These are phyloP conservation scores for Tolypocladium ophioglossoides DNA, from an alignment of 2,329 filamentous ascomycete species.

Conservation along the genomic window DNA sequence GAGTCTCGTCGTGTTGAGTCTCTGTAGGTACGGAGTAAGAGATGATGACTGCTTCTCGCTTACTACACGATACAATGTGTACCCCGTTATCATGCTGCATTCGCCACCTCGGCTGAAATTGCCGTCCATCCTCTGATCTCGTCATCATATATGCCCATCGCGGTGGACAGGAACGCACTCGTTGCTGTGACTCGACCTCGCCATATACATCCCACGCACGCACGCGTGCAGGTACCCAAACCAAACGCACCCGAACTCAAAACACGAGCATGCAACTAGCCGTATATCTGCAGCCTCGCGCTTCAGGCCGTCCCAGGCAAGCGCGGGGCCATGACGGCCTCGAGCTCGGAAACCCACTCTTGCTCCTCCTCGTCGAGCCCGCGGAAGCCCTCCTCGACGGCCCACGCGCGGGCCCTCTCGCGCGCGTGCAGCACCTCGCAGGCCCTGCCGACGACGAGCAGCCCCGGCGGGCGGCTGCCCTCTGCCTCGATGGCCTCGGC, in stretches of 20 bases:
- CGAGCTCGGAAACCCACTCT: background rate
- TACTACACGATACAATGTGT: background rate
- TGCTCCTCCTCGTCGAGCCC: conserved; percentile 47
- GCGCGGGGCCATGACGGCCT: background rate
- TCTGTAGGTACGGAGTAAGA: too few species aligned
- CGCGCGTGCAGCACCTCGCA: conserved; percentile 65
- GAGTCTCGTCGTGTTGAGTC: background rate
- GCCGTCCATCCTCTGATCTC: background rate
- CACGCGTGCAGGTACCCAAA: background rate
- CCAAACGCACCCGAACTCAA: background rate
- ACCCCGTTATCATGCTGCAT: background rate
- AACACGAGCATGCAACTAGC: background rate
- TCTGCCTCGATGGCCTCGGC: conserved; percentile 77
- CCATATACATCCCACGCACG: background rate
- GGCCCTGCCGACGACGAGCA: conserved; percentile 75
- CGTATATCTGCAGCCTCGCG: background rate
- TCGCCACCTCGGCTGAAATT: background rate
- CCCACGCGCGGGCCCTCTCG: conserved; percentile 56
- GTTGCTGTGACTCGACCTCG: background rate
- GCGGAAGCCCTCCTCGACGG: conserved; percentile 77
- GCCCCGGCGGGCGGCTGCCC: conserved; percentile 77
- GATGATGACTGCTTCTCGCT: background rate
- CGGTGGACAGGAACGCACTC: background rate
- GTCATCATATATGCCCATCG: too few species aligned
- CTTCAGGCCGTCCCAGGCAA: background rate